A percentile compares a stretch with the other conserved stretches of the same genome.
phyloP scores from a whole-genome alignment of 106 monocot species.

The Allium sativum region DNA sequence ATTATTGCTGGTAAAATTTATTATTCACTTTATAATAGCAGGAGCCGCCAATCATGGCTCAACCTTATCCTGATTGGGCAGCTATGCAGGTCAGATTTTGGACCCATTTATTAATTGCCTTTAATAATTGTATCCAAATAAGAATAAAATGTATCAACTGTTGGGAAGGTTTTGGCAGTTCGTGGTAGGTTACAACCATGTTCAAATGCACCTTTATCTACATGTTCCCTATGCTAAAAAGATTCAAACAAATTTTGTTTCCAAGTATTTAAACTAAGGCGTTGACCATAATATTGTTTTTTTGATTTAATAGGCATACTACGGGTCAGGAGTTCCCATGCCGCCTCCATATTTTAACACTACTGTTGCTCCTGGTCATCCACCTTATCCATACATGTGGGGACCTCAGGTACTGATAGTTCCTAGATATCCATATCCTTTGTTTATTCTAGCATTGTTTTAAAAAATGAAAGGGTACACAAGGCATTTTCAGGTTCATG shows the following conservation, averaged over 20 bases:
- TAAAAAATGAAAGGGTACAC: too few relatives aligned
- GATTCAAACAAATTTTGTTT: neutral
- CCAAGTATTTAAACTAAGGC: neutral
- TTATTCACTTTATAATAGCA: conserved; percentile 15
- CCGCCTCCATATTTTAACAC: conserved; percentile 42
- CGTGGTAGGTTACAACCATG: too few relatives aligned
- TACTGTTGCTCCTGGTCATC: conserved; percentile 47
- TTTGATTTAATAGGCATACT: conserved; percentile 44
- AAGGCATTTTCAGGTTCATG: too few relatives aligned
- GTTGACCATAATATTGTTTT: neutral
- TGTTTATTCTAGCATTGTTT: too few relatives aligned
- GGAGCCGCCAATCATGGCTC: conserved; percentile 29
- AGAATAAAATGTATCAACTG: too few relatives aligned
- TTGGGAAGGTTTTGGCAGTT: too few relatives aligned
- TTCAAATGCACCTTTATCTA: too few relatives aligned
- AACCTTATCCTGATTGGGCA: conserved; percentile 75
- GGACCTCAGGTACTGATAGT: conserved; percentile 45
- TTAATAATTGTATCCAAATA: neutral
- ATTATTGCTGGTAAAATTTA: neutral
- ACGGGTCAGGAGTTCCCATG: conserved; percentile 62
- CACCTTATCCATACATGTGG: conserved; percentile 76
- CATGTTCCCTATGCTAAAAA: neutral
- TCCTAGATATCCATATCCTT: too few relatives aligned
- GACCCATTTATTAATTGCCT: neutral
- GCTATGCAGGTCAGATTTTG: conserved; percentile 50